Evolutionary conservation across 2,329 filamentous ascomycete genomes (phyloP).

Genomic region (Proliferodiscus dingleyae): DNA sequence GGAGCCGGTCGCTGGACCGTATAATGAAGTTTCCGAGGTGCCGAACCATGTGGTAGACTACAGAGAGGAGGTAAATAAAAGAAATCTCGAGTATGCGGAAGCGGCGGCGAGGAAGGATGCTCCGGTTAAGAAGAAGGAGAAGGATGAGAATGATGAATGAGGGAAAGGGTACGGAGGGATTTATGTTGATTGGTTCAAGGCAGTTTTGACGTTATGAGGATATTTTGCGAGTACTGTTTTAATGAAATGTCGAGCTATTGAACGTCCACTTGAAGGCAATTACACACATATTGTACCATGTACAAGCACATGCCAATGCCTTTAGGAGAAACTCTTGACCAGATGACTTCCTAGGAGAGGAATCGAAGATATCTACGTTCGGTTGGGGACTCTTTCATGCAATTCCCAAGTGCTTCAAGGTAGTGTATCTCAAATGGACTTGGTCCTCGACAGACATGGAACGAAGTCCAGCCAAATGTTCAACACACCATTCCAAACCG

Average conservation of each 20-base stretch:
- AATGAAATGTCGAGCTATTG: not conserved
- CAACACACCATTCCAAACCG: too few relatives aligned
- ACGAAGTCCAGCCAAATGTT: too few relatives aligned
- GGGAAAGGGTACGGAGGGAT: not conserved
- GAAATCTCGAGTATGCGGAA: slow-evolving; percentile 38
- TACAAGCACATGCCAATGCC: too few relatives aligned
- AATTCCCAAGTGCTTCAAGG: too few relatives aligned
- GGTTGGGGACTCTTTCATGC: too few relatives aligned
- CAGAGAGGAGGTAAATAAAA: slow-evolving; percentile 43
- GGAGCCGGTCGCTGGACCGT: slow-evolving; percentile 22
- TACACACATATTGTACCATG: too few relatives aligned
- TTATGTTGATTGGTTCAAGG: not conserved
- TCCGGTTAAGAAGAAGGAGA: slow-evolving; percentile 42
- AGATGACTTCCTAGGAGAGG: too few relatives aligned
- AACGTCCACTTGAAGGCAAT: too few relatives aligned
- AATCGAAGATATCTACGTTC: too few relatives aligned
- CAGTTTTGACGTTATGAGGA: not conserved
- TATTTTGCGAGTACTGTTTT: not conserved
- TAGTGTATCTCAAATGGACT: too few relatives aligned
- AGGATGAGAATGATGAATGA: not conserved
- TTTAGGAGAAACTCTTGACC: too few relatives aligned
- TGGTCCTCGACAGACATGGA: too few relatives aligned
- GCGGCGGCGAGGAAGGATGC: slow-evolving; percentile 42
- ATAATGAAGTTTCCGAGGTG: slow-evolving; percentile 31
- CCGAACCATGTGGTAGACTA: slow-evolving; percentile 53